phyloP scores from a whole-genome alignment of 345 rosid genomes.

The Dovyalis caffra region DNA sequence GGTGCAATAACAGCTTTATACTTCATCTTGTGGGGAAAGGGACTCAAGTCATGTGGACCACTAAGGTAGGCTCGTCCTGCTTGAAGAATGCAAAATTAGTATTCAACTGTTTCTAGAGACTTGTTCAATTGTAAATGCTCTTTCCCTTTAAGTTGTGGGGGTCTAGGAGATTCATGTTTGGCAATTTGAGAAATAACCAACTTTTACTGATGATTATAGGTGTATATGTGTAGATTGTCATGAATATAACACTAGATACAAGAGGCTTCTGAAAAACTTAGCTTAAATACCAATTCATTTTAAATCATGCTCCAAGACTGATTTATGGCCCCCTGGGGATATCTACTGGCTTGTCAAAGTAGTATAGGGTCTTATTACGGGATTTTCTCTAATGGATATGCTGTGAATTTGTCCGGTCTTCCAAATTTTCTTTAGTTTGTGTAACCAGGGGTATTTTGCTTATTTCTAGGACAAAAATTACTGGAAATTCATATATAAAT shows the following conservation, averaged over 20 bases:
- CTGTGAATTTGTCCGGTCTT: neutral
- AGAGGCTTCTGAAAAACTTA: neutral
- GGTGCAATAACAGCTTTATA: constrained; percentile 89
- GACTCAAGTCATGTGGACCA: constrained; percentile 90
- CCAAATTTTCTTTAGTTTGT: too few relatives aligned
- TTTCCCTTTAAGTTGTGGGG: neutral
- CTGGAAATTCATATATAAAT: too few relatives aligned
- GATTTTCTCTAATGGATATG: neutral
- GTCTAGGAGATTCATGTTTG: neutral
- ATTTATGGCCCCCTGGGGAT: neutral
- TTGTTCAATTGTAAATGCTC: neutral
- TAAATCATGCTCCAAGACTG: neutral
- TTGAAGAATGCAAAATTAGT: constrained; percentile 1
- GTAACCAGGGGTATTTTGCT: too few relatives aligned
- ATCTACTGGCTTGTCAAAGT: neutral
- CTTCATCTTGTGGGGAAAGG: constrained; percentile 95
- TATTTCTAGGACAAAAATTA: too few relatives aligned
- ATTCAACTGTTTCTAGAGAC: neutral
- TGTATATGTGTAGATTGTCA: neutral
- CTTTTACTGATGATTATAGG: neutral
- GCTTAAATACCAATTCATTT: neutral
- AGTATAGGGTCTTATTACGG: neutral
- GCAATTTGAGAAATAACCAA: neutral
- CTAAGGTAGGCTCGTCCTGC: constrained; percentile 55
- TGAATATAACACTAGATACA: neutral